Evolutionary conservation across 1,139 yeast species (phyloP).

Genomic region (Kurtzmaniella quercitrusa): DNA sequence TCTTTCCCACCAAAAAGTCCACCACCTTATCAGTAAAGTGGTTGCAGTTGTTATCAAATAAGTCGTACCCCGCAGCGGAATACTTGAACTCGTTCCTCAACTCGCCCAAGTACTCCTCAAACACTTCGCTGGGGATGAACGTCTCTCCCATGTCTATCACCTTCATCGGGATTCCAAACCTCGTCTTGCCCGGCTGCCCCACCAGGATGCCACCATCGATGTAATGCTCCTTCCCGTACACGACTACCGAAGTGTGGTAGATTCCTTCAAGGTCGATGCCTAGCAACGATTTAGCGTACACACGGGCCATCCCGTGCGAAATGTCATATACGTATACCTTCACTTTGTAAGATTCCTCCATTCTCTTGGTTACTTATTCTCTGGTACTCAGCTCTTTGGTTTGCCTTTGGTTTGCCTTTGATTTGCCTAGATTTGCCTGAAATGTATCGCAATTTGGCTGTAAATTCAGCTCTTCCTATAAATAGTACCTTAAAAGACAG

Average conservation of each 20-base stretch:
- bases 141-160: constrained; percentile 54
- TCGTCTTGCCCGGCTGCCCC: constrained; percentile 47
- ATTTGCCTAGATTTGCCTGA: not conserved
- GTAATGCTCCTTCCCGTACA: constrained; percentile 51
- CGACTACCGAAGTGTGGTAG: constrained; percentile 64
- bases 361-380: no score
- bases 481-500: not conserved
- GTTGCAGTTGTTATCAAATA: constrained; percentile 66
- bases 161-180: constrained; percentile 56
- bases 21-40: constrained; percentile 58
- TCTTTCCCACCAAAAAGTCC: constrained; percentile 56
- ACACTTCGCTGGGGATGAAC: constrained; percentile 45
- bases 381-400: no score
- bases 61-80: constrained; percentile 47
- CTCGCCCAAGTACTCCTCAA: constrained; percentile 51
- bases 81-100: constrained; percentile 40
- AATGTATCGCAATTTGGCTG: not conserved
- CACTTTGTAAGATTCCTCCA: constrained; percentile 25
- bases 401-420: no score
- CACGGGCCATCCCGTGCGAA: constrained; percentile 43
- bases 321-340: constrained; percentile 64
- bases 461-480: not conserved
- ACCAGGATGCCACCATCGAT: constrained; percentile 58
- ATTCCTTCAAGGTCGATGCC: constrained; percentile 55
- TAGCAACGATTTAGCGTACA: constrained; percentile 40